Evolutionary conservation across 1,284 basidiomycete species (phyloP).

Genomic region (Meira nashicola): DNA sequence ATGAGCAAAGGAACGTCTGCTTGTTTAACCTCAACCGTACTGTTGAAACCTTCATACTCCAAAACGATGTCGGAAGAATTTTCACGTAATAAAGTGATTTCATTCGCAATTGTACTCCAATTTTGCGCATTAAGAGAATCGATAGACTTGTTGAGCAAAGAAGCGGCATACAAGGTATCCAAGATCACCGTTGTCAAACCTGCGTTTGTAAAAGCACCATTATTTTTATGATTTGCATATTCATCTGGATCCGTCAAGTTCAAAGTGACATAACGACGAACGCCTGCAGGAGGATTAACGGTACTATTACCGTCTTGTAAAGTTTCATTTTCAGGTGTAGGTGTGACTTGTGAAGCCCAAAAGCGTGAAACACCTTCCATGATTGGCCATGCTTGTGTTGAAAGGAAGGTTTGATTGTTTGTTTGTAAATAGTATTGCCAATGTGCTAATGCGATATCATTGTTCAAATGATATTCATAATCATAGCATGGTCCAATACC

Average conservation of each 20-base stretch:
- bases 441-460: slow-evolving; percentile 30
- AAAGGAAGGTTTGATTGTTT: slow-evolving; percentile 33
- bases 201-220: slow-evolving; percentile 33
- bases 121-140: slow-evolving; percentile 14
- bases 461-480: slow-evolving; percentile 42
- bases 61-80: slow-evolving; percentile 22
- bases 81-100: slow-evolving; percentile 16
- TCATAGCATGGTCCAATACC: slow-evolving; percentile 20
- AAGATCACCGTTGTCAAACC: slow-evolving; percentile 25
- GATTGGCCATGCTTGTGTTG: slow-evolving; percentile 31
- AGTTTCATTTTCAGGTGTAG: too few species aligned
- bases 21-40: slow-evolving; percentile 34
- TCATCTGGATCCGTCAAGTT: slow-evolving; percentile 20
- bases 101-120: slow-evolving; percentile 27
- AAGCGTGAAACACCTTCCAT: slow-evolving; percentile 27
- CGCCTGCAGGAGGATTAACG: not conserved
- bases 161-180: slow-evolving; percentile 20
- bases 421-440: slow-evolving; percentile 36
- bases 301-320: too few species aligned
- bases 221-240: slow-evolving; percentile 25
- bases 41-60: slow-evolving; percentile 39
- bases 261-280: not conserved
- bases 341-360: slow-evolving; percentile 29
- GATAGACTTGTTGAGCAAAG: slow-evolving; percentile 16
- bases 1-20: slow-evolving; percentile 41